Base-by-base conservation (phyloP, 2,329 filamentous ascomycete species). In the Chaetothyriales sp. region DNA sequence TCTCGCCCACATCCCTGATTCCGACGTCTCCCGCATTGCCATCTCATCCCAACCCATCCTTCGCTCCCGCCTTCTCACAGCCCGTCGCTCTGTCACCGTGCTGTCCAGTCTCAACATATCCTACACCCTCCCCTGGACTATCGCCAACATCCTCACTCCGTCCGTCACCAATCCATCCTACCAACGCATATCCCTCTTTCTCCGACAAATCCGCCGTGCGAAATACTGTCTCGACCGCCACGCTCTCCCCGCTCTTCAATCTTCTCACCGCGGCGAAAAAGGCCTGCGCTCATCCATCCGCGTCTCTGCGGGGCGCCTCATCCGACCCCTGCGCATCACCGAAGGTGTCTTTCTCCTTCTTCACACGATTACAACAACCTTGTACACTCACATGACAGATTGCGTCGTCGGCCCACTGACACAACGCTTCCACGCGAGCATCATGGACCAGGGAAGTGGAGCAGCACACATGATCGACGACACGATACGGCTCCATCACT, bases 171-270 rank as follows among this genome's bases (percentile, higher is more conserved):
- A 15, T 13, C 33, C 33, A 15, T 72, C 76, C 2, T 94, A 95
- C 62, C 84, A 87, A 61, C 71, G 76, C 20, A 70, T 90, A 3
- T 88, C 87, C 59, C 83, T 80, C 0, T 76, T 95, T 7, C 74
- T 94, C 0, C 74, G 94, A 28, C 89, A 95, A 64, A 72, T 87
- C 22, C 82, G 83, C 49, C 78, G 88, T 46, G 83, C 86, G 3
- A 78, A 78, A 49, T 77, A 82, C 56, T 69, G 83, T 1, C 73
- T 95, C 1, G 78, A 82, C 22, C 75, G 75, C 54, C 63, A 69
- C 58, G 62, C 70, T 50, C 56, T 73, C 43, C 13, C 43, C 5
- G 33, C 22, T 5, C 52, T 58, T 29, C 54, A 54, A 43, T 40
- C 33, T 15, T 40, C 33, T 15, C 33, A 40, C 33, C 33, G 15